phyloP scores from a whole-genome alignment of 2,329 filamentous ascomycete genomes.

The Aureobasidium zeae region DNA sequence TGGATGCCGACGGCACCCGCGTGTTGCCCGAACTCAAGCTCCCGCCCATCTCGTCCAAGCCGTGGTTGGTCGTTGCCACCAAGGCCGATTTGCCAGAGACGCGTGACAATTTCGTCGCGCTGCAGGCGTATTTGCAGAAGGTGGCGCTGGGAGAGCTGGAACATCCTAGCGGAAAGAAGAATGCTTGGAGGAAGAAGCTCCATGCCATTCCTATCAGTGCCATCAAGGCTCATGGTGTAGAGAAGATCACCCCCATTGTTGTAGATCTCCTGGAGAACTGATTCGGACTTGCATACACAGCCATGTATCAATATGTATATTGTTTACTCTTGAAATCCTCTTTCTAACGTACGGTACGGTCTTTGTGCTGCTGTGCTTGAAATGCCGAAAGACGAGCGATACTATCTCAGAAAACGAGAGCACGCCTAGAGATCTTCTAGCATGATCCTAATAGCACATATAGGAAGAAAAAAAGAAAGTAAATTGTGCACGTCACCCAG shows the following conservation, averaged over 20 bases:
- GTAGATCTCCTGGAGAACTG: slow-evolving; percentile 54
- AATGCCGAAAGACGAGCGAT: too few relatives aligned
- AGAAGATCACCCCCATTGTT: slow-evolving; percentile 63
- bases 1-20: slow-evolving; percentile 21
- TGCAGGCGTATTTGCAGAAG: slow-evolving; percentile 61
- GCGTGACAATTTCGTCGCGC: slow-evolving; percentile 60
- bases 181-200: slow-evolving; percentile 49
- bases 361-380: too few relatives aligned
- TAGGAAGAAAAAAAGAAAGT: too few relatives aligned
- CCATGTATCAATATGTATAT: too few relatives aligned
- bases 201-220: slow-evolving; percentile 79
- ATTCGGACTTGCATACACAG: too few relatives aligned
- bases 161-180: slow-evolving; percentile 64
- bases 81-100: slow-evolving; percentile 80
- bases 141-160: slow-evolving; percentile 53
- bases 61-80: slow-evolving; percentile 92
- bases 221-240: slow-evolving; percentile 75
- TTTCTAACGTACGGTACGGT: too few relatives aligned
- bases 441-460: too few relatives aligned
- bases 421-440: too few relatives aligned
- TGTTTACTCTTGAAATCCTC: too few relatives aligned
- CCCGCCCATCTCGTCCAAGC: slow-evolving; percentile 80
- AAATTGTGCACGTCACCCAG: too few relatives aligned
- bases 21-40: slow-evolving; percentile 40
- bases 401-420: too few relatives aligned